Percentiles rank a stretch among this genome's conserved stretches.
phyloP scores from a whole-genome alignment of 208 protist genomes.

The Trypanosoma brucei region DNA sequence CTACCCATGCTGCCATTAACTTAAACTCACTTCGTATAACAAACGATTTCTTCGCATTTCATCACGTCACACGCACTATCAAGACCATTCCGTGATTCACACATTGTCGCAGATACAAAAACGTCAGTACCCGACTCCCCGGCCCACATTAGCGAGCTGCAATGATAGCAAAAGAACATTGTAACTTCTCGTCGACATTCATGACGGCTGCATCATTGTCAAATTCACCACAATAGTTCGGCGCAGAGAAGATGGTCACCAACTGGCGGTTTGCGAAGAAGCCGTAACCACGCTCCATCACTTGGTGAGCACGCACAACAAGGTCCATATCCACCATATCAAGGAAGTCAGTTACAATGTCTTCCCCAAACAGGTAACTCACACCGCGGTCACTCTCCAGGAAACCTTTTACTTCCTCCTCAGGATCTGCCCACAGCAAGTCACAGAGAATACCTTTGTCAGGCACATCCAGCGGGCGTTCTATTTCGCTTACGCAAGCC shows the following conservation, averaged over 20 bases:
- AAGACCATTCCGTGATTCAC: too few relatives aligned
- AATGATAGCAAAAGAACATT: slow-evolving; percentile 96
- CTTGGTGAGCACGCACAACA: slow-evolving; percentile 98
- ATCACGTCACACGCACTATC: too few relatives aligned
- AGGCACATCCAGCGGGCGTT: slow-evolving; percentile 97
- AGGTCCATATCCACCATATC: slow-evolving; percentile 99
- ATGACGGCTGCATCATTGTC: slow-evolving; percentile 98
- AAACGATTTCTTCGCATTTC: too few relatives aligned
- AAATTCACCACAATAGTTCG: slow-evolving; percentile 77
- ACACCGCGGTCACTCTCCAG: slow-evolving; percentile 84
- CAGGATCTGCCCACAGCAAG: slow-evolving; percentile 97
- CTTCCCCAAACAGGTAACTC: slow-evolving; percentile 95
- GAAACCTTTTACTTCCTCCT: slow-evolving; percentile 90
- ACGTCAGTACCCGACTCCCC: not conserved
- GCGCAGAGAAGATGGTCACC: slow-evolving; percentile 96
- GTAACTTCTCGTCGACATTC: slow-evolving; percentile 96
- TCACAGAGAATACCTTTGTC: slow-evolving; percentile 98
- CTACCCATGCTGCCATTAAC: too few relatives aligned
- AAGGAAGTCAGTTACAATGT: slow-evolving; percentile 98
- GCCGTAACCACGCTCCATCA: slow-evolving; percentile 97
- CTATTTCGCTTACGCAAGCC: slow-evolving; percentile 92
- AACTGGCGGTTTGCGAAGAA: slow-evolving; percentile 99
- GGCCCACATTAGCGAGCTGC: slow-evolving; percentile 12
- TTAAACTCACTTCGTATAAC: too few relatives aligned
- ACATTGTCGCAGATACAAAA: not conserved